Conservation (phyloP, 2,329 filamentous ascomycete species). For the Monosporascus ibericus region DNA sequence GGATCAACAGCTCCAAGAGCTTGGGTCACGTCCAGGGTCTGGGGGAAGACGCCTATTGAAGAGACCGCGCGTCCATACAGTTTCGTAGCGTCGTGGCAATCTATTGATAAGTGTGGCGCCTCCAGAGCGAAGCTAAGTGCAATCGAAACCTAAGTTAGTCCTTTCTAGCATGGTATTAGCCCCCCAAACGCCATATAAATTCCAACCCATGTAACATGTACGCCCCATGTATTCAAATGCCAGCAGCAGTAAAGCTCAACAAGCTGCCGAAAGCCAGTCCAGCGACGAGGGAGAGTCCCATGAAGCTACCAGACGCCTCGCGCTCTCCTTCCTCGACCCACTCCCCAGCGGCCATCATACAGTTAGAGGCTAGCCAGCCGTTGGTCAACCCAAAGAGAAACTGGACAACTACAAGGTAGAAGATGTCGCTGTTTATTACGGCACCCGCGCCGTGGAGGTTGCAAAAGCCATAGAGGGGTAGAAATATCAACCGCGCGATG, state of each 20-base stretch:
- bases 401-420: constrained; percentile 83
- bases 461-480: constrained; percentile 85
- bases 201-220: constrained; percentile 6
- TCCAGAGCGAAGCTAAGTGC: too few species aligned
- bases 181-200: constrained; percentile 8
- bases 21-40: too few species aligned
- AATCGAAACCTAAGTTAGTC: too few species aligned
- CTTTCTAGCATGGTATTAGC: too few species aligned
- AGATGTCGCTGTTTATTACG: constrained; percentile 70
- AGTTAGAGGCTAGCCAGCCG: constrained; percentile 78
- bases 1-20: too few species aligned
- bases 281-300: constrained; percentile 83
- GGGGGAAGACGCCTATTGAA: too few species aligned
- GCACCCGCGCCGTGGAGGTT: constrained; percentile 77
- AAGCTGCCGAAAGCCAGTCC: constrained; percentile 83
- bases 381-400: constrained; percentile 78
- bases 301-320: constrained; percentile 87
- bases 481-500: constrained; percentile 59
- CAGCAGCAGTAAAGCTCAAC: constrained; percentile 71
- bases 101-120: too few species aligned
- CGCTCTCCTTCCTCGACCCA: constrained; percentile 79
- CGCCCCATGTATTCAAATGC: constrained; percentile 30
- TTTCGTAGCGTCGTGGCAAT: too few species aligned
- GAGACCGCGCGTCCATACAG: too few species aligned
- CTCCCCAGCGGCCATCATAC: constrained; percentile 84